These are phyloP conservation scores for Extremus antarcticus DNA, from an alignment of 495 filamentous ascomycete species.

Conservation along the genomic window DNA sequence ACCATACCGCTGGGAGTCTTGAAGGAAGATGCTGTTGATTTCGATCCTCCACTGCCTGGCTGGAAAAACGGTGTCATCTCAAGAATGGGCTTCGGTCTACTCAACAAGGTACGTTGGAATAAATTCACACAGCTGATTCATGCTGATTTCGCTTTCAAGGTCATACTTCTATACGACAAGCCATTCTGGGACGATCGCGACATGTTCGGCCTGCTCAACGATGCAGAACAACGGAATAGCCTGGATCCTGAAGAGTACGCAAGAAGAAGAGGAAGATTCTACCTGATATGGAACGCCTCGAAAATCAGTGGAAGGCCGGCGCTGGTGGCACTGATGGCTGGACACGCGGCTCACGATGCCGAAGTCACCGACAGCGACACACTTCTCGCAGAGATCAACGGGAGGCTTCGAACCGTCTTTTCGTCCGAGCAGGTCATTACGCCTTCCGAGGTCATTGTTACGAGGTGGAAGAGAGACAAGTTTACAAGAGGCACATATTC, in stretches of 20 bases:
- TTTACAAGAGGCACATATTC: slow-evolving; percentile 92
- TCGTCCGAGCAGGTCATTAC: slow-evolving; percentile 51
- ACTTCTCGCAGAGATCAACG: slow-evolving; percentile 68
- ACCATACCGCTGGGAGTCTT: slow-evolving; percentile 84
- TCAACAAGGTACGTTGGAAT: slow-evolving; percentile 60
- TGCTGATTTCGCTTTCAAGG: slow-evolving; percentile 26
- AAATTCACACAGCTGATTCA: slow-evolving; percentile 10
- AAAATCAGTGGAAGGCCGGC: slow-evolving; percentile 79
- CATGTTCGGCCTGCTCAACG: slow-evolving; percentile 84
- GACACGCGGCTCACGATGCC: slow-evolving; percentile 81
- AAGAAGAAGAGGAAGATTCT: slow-evolving; percentile 67
- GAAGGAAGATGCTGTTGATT: slow-evolving; percentile 62
- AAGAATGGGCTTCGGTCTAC: slow-evolving; percentile 82
- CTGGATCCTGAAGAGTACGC: slow-evolving; percentile 52
- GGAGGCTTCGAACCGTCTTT: slow-evolving; percentile 59
- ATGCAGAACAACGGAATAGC: slow-evolving; percentile 45
- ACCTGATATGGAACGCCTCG: slow-evolving; percentile 93
- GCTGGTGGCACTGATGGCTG: slow-evolving; percentile 88
- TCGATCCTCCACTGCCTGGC: slow-evolving; percentile 71
- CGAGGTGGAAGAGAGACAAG: slow-evolving; percentile 81
- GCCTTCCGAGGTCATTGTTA: slow-evolving; percentile 80
- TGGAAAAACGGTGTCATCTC: slow-evolving; percentile 76
- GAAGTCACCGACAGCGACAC: slow-evolving; percentile 62
- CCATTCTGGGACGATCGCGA: slow-evolving; percentile 91
- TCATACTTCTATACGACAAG: slow-evolving; percentile 78